Evolutionary conservation across 768 basidiomycete species (phyloP).

Genomic region (Collybia sordida): DNA sequence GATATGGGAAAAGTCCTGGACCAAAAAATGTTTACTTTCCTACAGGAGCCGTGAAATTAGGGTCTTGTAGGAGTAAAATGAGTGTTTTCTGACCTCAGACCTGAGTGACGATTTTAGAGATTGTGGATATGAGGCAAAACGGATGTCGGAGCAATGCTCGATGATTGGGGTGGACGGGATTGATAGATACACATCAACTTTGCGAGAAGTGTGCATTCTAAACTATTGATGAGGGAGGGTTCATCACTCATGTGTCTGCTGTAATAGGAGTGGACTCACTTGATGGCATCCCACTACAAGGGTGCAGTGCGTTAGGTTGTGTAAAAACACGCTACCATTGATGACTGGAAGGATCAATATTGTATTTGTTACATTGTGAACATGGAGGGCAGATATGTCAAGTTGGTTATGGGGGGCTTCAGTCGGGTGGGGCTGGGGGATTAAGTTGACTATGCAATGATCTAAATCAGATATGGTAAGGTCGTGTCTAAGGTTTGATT

Average conservation of each 20-base stretch:
- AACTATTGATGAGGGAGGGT: conserved; percentile 47
- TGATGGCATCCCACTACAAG: conserved; percentile 81
- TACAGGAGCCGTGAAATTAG: conserved; percentile 8
- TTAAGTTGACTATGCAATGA: conserved; percentile 70
- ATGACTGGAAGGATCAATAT: conserved; percentile 66
- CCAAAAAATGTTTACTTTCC: conserved; percentile 41
- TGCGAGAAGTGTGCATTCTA: conserved; percentile 77
- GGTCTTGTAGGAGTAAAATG: neutral
- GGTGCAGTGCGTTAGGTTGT: conserved; percentile 59
- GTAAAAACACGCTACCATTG: conserved; percentile 71
- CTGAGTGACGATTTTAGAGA: conserved; percentile 17
- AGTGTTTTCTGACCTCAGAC: conserved; percentile 13
- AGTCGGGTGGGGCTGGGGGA: conserved; percentile 21
- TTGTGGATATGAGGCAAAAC: conserved; percentile 64
- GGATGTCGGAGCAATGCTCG: conserved; percentile 64
- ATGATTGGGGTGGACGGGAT: conserved; percentile 77
- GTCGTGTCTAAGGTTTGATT: conserved; percentile 40
- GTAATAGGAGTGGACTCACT: conserved; percentile 37
- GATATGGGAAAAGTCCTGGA: conserved; percentile 89
- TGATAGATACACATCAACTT: conserved; percentile 65
- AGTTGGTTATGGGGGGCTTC: conserved; percentile 11
- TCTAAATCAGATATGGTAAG: conserved; percentile 67
- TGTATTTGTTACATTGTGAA: conserved; percentile 56
- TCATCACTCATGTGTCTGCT: neutral
- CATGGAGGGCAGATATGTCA: conserved; percentile 59